Percentiles rank a stretch among this genome's conserved stretches.
Evolutionary conservation across 495 filamentous ascomycete genomes (phyloP).

Genomic region (Aspergillus nanangensis): DNA sequence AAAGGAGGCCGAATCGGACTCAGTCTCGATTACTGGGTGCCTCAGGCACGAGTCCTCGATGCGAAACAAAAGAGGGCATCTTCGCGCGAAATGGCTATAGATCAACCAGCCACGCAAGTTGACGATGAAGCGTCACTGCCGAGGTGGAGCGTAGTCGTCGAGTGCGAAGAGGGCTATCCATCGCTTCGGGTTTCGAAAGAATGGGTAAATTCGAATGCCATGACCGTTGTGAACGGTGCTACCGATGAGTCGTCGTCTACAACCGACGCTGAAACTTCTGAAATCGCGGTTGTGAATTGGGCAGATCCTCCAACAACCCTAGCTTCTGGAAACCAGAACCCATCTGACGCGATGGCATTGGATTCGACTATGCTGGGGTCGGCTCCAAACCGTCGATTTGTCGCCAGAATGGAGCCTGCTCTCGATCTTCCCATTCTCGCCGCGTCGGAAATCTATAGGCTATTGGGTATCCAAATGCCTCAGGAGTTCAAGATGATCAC

Average conservation of each 20-base stretch:
- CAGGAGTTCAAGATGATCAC: constrained; percentile 52
- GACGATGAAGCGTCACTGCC: constrained; percentile 18
- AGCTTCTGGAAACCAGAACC: constrained; percentile 27
- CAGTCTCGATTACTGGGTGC: constrained; percentile 82
- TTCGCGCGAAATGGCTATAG: constrained; percentile 33
- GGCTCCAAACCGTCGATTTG: constrained; percentile 73
- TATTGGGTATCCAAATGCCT: constrained; percentile 52
- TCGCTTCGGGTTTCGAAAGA: constrained; percentile 45
- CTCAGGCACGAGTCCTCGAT: constrained; percentile 47
- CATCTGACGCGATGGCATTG: constrained; percentile 42
- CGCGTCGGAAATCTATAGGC: constrained; percentile 62
- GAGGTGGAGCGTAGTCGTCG: constrained; percentile 36
- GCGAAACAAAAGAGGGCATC: constrained; percentile 29
- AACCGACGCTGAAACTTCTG: constrained; percentile 15
- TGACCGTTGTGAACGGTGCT: constrained; percentile 20
- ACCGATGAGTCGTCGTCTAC: constrained; percentile 19
- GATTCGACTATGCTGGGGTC: constrained; percentile 41
- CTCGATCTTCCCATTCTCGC: constrained; percentile 66
- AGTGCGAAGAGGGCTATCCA: constrained; percentile 47
- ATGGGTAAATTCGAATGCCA: constrained; percentile 34
- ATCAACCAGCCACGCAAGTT: constrained; percentile 19
- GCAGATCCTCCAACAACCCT: constrained; percentile 49
- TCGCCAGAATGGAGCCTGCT: constrained; percentile 79
- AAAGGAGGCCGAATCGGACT: constrained; percentile 66
- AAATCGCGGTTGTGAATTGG: constrained; percentile 32